Base-by-base conservation (phyloP, 495 filamentous ascomycete genomes). In the Lasiosphaeris hirsuta region DNA sequence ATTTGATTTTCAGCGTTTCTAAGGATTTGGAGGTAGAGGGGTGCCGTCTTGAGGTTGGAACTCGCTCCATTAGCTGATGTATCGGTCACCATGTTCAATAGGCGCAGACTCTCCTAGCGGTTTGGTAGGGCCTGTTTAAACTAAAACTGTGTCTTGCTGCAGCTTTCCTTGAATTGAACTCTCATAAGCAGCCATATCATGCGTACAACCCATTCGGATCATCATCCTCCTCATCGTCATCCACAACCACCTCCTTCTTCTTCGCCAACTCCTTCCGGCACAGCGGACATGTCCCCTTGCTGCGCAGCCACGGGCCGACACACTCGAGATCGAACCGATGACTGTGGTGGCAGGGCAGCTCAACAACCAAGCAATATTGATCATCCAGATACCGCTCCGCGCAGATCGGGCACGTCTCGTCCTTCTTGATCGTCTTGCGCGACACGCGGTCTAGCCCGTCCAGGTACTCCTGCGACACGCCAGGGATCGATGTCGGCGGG, bases 311-410 rank as follows among this genome's bases (percentile, higher is more conserved):
- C 1, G 94, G 93, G 45, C 81, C 79, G n/a, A 98, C 88, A 68
- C 94, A 98, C 69, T 97, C 92, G 11, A 97, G 72, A 70, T 98
- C 94, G 73, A 96, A 97, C 23, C 84, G 67, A 69, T 98, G 94
- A 17, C 79, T 83, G 10, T 79, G 78, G 63, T 92, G 85, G 66
- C 94, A 98, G 18, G 91, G 90, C 53, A 98, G 77, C 61, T 85
- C 82, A 34, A 97, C 93, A 13, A 97, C 92, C 10, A 98, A 80
- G 15, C 90, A 88, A 61, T 91, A 82, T 64, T 64, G 73, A 76
- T 88, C 89, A 41, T 96, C 92, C 13, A 96, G 68, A 63, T 90
- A 97, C 37, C 77, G 74, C 65, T 92, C 90, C 18, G 81, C 84
- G 70, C 94, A 98, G 58, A 98, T 97, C 1, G 90, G 88, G 62